A percentile compares a stretch with the other conserved stretches of the same genome.
These are phyloP conservation scores for Zymoseptoria tritici DNA, from an alignment of 2,329 filamentous ascomycete species.

Conservation along the genomic window DNA sequence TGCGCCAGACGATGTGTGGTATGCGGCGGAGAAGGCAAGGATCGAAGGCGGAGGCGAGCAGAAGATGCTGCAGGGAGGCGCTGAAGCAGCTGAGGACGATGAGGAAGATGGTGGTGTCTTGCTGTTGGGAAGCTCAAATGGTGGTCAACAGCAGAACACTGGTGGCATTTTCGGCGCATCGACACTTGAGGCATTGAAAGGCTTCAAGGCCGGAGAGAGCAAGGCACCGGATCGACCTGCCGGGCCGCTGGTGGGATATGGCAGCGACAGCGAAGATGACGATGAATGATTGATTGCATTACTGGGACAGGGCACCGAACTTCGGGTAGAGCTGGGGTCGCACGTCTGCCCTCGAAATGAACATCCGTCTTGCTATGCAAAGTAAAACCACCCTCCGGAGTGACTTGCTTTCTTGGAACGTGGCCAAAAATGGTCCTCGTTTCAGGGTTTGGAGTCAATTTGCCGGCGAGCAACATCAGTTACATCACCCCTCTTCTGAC, in stretches of 20 bases:
- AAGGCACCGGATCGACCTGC: conserved; percentile 46
- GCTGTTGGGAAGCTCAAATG: conserved; percentile 14
- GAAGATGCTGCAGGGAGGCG: conserved; percentile 47
- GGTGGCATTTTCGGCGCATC: conserved; percentile 72
- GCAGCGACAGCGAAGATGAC: conserved; percentile 76
- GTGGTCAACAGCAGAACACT: conserved; percentile 24
- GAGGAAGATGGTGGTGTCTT: conserved; percentile 38
- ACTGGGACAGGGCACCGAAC: background rate
- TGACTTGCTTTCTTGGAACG: no score
- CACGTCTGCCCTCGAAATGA: no score
- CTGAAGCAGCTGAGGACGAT: conserved; percentile 30
- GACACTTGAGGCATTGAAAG: conserved; percentile 71
- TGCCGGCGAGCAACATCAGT: no score
- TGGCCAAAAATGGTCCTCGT: no score
- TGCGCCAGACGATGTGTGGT: conserved; percentile 89
- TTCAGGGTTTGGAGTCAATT: no score
- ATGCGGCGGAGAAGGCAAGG: conserved; percentile 66
- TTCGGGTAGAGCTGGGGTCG: no score
- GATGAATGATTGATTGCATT: background rate
- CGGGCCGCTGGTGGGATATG: conserved; percentile 80
- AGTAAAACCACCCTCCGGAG: no score
- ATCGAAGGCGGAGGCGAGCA: conserved; percentile 59
- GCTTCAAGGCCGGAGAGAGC: conserved; percentile 43
- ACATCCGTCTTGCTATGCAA: no score
- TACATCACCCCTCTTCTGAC: no score